These are phyloP conservation scores for Solanum pimpinellifolium DNA, from an alignment of 257 asterid species.

Conservation along the genomic window DNA sequence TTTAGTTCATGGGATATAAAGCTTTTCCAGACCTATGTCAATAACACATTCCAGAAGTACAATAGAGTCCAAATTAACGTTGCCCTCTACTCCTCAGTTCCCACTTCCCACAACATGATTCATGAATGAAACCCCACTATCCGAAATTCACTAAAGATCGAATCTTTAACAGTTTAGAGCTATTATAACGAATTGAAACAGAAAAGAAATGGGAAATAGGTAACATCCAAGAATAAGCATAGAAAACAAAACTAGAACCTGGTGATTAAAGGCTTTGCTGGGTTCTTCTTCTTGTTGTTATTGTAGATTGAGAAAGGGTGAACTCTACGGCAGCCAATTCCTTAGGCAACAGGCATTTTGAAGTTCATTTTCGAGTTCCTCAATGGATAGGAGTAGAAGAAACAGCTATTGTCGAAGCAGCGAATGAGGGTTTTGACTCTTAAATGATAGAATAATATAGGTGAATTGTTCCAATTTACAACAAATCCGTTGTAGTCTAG, in stretches of 20 bases:
- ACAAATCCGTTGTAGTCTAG: constrained; percentile 37
- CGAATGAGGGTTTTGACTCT: background rate
- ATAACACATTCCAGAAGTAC: background rate
- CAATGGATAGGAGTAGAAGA: background rate
- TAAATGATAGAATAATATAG: rapidly evolving
- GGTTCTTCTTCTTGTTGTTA: background rate
- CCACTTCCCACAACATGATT: background rate
- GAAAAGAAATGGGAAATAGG: background rate
- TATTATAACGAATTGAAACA: background rate
- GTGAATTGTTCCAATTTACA: rapidly evolving
- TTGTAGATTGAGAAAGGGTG: background rate
- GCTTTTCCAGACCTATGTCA: background rate
- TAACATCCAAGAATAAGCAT: background rate
- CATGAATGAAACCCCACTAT: background rate
- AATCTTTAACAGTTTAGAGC: background rate
- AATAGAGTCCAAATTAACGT: background rate
- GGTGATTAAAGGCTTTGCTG: background rate
- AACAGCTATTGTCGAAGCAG: background rate
- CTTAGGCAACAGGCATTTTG: background rate
- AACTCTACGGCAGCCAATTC: background rate
- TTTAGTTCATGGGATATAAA: background rate
- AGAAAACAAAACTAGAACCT: background rate
- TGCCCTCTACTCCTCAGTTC: background rate
- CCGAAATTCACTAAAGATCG: background rate
- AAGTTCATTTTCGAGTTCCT: background rate